Percentiles rank a stretch among this genome's conserved stretches.
Conservation (phyloP, 2,329 filamentous ascomycete species). For the Bretziella fagacearum region DNA sequence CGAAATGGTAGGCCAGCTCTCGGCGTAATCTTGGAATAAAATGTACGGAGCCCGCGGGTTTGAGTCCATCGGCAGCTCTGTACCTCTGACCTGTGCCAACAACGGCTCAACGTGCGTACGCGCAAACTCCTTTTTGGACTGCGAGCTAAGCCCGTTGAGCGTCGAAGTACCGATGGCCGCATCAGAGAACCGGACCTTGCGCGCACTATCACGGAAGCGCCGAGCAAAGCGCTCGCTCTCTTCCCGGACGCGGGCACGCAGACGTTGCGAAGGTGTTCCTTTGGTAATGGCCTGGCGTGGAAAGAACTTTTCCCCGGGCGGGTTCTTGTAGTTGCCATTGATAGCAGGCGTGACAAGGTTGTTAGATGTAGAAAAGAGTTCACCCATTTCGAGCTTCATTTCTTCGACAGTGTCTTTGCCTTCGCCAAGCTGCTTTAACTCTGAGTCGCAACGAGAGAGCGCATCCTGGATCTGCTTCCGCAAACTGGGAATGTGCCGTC, state of each 20-base stretch:
- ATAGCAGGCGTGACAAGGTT: conserved; percentile 37
- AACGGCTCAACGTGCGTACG: conserved; percentile 32
- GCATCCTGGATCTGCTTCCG: conserved; percentile 34
- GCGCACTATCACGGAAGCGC: conserved; percentile 32
- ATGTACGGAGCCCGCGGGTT: conserved; percentile 37
- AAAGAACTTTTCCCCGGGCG: conserved; percentile 34
- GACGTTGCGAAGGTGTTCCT: conserved; percentile 34
- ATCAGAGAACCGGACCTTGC: conserved; percentile 29
- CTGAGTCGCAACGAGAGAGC: conserved; percentile 30
- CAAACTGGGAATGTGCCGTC: conserved; percentile 33
- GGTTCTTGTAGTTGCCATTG: conserved; percentile 39
- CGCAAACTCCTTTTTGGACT: conserved; percentile 32
- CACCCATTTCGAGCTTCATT: conserved; percentile 36
- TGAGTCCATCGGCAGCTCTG: conserved; percentile 35
- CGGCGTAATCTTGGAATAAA: conserved; percentile 35
- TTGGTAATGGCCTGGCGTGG: conserved; percentile 31
- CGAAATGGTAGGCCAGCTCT: conserved; percentile 34
- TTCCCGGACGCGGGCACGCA: conserved; percentile 33
- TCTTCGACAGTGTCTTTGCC: conserved; percentile 36
- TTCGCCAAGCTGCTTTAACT: conserved; percentile 33
- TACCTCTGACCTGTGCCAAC: conserved; percentile 33
- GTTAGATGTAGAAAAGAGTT: conserved; percentile 35
- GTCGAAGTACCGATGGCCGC: conserved; percentile 16
- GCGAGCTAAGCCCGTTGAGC: conserved; percentile 19
- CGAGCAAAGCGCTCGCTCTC: conserved; percentile 34